A percentile compares a stretch with the other conserved stretches of the same genome.
Conservation (phyloP, 306 rosid species). For the Prinsepia uniflora region DNA sequence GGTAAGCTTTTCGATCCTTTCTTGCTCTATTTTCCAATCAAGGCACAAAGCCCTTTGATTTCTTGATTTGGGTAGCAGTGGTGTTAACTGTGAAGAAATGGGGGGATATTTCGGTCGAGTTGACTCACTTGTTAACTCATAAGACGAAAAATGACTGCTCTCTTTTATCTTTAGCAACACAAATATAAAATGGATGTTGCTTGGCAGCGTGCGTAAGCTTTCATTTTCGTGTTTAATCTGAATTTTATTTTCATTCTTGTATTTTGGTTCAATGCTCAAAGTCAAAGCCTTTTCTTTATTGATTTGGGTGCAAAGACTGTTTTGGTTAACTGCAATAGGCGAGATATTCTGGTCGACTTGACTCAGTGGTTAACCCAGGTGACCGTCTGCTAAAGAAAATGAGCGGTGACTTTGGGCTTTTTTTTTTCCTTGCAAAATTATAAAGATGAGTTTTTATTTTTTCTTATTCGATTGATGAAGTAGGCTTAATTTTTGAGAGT, state of each 20-base stretch:
- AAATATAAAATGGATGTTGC: too few relatives aligned
- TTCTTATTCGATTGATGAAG: neutral
- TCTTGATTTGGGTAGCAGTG: too few relatives aligned
- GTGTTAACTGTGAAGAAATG: too few relatives aligned
- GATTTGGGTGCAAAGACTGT: neutral
- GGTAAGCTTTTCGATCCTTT: conserved; percentile 1
- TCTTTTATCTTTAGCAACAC: too few relatives aligned
- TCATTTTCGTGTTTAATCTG: neutral
- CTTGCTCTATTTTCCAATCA: too few relatives aligned
- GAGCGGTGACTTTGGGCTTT: neutral
- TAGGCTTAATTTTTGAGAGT: neutral
- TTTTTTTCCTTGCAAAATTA: neutral
- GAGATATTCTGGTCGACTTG: conserved; percentile 2
- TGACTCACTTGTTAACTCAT: too few relatives aligned
- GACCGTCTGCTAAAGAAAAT: neutral
- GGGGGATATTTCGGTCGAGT: too few relatives aligned
- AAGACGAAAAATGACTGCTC: too few relatives aligned
- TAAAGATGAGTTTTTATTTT: neutral
- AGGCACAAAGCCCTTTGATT: too few relatives aligned
- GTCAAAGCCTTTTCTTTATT: neutral
- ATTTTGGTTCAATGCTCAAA: neutral
- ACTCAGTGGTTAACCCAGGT: neutral
- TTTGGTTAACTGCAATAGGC: neutral
- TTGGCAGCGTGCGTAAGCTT: too few relatives aligned
- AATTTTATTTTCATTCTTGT: neutral